These are phyloP conservation scores for Trichoderma afroharzianum DNA, from an alignment of 2,329 filamentous ascomycete species.

Conservation along the genomic window DNA sequence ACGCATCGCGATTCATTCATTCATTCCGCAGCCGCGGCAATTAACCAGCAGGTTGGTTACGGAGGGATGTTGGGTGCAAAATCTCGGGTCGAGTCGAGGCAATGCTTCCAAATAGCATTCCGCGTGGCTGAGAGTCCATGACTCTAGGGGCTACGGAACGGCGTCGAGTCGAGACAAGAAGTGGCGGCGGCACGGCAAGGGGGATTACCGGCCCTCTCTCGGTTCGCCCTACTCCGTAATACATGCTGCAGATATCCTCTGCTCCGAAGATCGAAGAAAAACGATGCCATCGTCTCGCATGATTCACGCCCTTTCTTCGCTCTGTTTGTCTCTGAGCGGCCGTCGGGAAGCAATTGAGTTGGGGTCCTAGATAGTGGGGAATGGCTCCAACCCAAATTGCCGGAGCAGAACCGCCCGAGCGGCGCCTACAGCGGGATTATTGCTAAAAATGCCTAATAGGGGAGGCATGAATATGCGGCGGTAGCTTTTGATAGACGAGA, in stretches of 20 bases:
- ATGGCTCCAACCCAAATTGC: background rate
- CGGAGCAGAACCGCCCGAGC: background rate
- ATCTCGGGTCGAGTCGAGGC: background rate
- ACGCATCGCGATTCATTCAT: background rate
- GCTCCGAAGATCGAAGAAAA: background rate
- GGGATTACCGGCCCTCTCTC: background rate
- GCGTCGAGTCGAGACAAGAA: background rate
- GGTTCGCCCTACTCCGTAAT: background rate
- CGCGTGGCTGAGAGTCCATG: accelerated
- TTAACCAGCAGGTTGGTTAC: background rate
- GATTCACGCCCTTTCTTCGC: background rate
- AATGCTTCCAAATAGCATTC: background rate
- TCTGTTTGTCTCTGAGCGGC: background rate
- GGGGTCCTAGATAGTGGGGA: background rate
- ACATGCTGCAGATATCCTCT: background rate
- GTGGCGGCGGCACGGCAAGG: background rate
- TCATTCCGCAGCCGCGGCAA: background rate
- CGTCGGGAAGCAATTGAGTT: background rate
- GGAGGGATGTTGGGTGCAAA: background rate
- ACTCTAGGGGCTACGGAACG: background rate
- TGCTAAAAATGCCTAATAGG: background rate
- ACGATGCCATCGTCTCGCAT: background rate
- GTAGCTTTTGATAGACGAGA: background rate
- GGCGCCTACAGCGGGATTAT: background rate
- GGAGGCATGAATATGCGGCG: background rate